Base-by-base conservation (phyloP, 495 filamentous ascomycete species). In the Aspergillus egyptiacus region DNA sequence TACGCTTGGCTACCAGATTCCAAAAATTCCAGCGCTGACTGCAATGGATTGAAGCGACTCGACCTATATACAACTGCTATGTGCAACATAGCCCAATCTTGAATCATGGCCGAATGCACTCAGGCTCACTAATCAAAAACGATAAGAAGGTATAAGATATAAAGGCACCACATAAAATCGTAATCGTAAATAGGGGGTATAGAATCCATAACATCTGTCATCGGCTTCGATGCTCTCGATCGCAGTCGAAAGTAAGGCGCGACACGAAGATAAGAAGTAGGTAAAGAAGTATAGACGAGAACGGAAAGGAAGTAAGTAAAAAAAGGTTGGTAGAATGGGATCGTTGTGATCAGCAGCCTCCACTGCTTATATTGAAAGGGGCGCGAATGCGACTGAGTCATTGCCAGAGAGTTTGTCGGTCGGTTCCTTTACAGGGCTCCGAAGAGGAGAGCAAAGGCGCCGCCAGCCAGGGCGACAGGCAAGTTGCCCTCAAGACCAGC, bases 371-470 rank as follows among this genome's bases (percentile, higher is more conserved):
- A 31, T 22, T 32, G 22, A 27, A 7, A 5, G 5, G n/a, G 35
- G 13, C 23, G 18, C 38, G 23, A 22, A 39, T 19, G 50, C 39
- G 23, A 8, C 7, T 22, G 38, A 28, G 46, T 33, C 43, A 28
- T 19, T 30, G 38, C 48, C 47, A 48, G 58, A 28, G 17, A 13
- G 35, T 38, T 18, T 46, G 19, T 32, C 30, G 49, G 28, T 22
- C n/a, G 14, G 17, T 15, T 9, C 28, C 13, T 25, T 55, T 50
- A 72, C 31, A 69, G 53, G 44, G 56, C 53, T 46, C 65, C 69
- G 61, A 73, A 35, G 53, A 67, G 50, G 50, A 73, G 55, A 38
- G 68, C 68, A 17, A 73, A 46, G 20, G 65, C 71, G 30, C 69
- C 68, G 1, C 66, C 66, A 15, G 64, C 58, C 7, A 73, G 43